phyloP scores from a whole-genome alignment of 768 basidiomycete species.

The Rhizopogon rudus region DNA sequence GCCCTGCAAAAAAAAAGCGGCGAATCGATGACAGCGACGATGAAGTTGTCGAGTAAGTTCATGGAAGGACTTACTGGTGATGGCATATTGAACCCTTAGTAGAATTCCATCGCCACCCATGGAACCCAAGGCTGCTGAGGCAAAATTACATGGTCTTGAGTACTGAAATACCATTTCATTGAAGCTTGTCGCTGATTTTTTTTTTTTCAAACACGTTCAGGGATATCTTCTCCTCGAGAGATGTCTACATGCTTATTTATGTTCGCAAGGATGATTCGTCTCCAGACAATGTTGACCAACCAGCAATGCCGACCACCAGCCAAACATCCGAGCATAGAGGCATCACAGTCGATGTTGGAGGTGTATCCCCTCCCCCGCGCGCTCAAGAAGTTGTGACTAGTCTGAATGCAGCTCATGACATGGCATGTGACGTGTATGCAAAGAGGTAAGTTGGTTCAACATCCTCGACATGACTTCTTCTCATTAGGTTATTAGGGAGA shows the following conservation, averaged over 20 bases:
- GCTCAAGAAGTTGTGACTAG: constrained; percentile 49
- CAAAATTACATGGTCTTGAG: neutral
- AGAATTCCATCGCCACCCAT: constrained; percentile 11
- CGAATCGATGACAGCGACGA: constrained; percentile 59
- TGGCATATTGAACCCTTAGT: constrained; percentile 7
- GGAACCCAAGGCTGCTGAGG: constrained; percentile 16
- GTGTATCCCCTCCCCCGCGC: constrained; percentile 46
- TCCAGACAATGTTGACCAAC: constrained; percentile 9
- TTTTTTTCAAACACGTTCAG: constrained; percentile 27
- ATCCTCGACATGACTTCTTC: neutral
- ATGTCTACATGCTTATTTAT: constrained; percentile 96
- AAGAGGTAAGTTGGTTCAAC: constrained; percentile 35
- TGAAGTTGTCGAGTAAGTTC: constrained; percentile 32
- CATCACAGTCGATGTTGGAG: neutral
- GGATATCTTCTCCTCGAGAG: constrained; percentile 62
- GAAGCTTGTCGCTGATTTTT: constrained; percentile 44
- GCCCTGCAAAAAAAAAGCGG: constrained; percentile 45
- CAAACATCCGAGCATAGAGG: constrained; percentile 4
- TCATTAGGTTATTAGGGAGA: constrained; percentile 33
- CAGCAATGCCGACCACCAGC: constrained; percentile 11
- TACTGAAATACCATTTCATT: constrained; percentile 22
- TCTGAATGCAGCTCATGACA: constrained; percentile 52
- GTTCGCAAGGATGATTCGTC: constrained; percentile 36
- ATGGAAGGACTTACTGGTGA: constrained; percentile 9
- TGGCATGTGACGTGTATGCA: constrained; percentile 45